Conservation (phyloP, 139 green algal genomes). For the Pseudopediastrum boryanum region DNA sequence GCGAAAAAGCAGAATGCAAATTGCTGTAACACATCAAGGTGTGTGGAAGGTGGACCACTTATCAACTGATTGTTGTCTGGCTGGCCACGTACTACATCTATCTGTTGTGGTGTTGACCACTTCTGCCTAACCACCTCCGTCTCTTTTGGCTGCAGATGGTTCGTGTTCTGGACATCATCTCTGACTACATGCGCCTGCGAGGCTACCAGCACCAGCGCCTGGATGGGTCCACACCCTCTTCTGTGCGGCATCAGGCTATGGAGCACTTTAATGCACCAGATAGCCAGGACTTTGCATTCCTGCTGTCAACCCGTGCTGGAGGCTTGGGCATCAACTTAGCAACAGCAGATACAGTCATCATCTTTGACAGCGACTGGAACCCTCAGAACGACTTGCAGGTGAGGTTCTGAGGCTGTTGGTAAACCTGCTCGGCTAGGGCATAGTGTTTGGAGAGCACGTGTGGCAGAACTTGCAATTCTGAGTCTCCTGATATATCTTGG, state of each 20-base stretch:
- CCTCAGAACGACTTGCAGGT: constrained; percentile 81
- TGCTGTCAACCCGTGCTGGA: constrained; percentile 83
- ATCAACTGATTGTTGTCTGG: too few species aligned
- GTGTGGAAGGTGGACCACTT: too few species aligned
- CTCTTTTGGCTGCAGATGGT: constrained; percentile 85
- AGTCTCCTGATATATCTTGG: too few species aligned
- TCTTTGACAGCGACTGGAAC: constrained; percentile 59
- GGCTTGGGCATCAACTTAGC: constrained; percentile 92
- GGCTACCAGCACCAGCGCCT: constrained; percentile 91
- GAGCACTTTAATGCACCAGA: constrained; percentile 94
- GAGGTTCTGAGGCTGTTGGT: too few species aligned
- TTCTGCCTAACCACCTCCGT: constrained; percentile 6
- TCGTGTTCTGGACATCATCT: constrained; percentile 94
- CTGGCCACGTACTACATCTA: too few species aligned
- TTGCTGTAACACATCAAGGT: too few species aligned
- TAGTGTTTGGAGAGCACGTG: too few species aligned
- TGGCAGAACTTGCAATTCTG: too few species aligned
- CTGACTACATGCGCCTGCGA: constrained; percentile 90
- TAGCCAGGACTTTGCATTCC: constrained; percentile 91
- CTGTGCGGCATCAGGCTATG: constrained; percentile 83
- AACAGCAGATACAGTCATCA: constrained; percentile 86
- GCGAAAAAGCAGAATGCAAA: too few species aligned
- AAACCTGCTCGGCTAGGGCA: too few species aligned
- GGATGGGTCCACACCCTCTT: constrained; percentile 86
- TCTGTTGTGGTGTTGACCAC: background rate